Evolutionary conservation across 306 rosid genomes (phyloP).

Genomic region (Vicia villosa): DNA sequence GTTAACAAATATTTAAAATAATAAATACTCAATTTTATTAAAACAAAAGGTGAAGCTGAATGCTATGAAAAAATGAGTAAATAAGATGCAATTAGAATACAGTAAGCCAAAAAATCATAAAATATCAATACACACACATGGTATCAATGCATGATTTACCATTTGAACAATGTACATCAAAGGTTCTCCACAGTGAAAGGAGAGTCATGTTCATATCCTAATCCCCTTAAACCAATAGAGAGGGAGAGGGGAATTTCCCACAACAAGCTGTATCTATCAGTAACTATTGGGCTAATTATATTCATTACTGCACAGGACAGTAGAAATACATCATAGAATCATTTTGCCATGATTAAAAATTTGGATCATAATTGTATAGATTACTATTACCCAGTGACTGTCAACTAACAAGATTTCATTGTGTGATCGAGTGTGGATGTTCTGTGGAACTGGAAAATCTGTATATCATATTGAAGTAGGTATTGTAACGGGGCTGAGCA

Average conservation of each 20-base stretch:
- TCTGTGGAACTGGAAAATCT: background rate
- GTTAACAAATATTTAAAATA: conserved; percentile 10
- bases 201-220: background rate
- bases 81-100: conserved; percentile 29
- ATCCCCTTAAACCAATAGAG: conserved; percentile 25
- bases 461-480: background rate
- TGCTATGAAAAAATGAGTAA: conserved; percentile 3
- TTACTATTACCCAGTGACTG: conserved; percentile 20
- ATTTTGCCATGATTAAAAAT: background rate
- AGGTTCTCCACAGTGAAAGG: conserved; percentile 21
- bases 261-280: conserved; percentile 17
- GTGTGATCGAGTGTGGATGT: conserved; percentile 1
- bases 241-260: conserved; percentile 19
- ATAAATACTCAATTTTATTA: background rate
- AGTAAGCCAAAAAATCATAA: conserved; percentile 20
- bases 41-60: background rate
- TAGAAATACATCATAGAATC: conserved; percentile 1
- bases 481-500: no score
- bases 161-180: conserved; percentile 19
- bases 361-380: conserved; percentile 15
- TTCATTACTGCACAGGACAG: background rate
- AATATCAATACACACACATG: conserved; percentile 19
- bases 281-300: conserved; percentile 7
- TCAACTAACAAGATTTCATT: conserved; percentile 12
- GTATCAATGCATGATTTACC: conserved; percentile 20